These are phyloP conservation scores for Diaporthe australafricana DNA, from an alignment of 2,329 filamentous ascomycete genomes.

Conservation along the genomic window DNA sequence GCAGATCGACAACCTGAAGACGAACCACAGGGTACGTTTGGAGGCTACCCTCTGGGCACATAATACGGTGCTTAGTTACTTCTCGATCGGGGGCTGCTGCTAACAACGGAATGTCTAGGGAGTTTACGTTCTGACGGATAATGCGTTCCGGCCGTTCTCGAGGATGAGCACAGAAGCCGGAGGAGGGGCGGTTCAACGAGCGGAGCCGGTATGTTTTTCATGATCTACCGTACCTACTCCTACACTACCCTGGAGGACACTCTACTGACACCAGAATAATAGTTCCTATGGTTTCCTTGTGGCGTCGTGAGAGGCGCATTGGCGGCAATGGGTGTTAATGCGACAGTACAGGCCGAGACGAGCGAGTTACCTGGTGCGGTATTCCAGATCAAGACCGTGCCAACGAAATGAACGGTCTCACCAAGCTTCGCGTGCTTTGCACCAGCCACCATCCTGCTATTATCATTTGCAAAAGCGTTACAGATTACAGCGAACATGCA, in stretches of 20 bases:
- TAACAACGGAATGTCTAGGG: constrained; percentile 64
- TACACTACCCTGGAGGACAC: constrained; percentile 9
- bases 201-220: constrained; percentile 76
- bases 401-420: constrained; percentile 66
- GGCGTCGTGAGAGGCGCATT: constrained; percentile 93
- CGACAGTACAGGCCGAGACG: constrained; percentile 91
- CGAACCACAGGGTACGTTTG: constrained; percentile 82
- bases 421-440: not conserved
- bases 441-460: not conserved
- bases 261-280: not conserved
- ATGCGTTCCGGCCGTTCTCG: constrained; percentile 86
- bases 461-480: not conserved
- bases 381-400: constrained; percentile 93
- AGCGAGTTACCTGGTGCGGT: constrained; percentile 87
- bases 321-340: constrained; percentile 89
- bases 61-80: not conserved
- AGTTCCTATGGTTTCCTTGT: constrained; percentile 97
- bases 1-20: constrained; percentile 98
- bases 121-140: constrained; percentile 96
- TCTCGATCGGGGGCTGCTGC: constrained; percentile 8
- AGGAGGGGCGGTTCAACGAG: constrained; percentile 77
- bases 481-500: constrained; percentile 15
- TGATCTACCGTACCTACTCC: not conserved
- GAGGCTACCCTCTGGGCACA: constrained; percentile 38
- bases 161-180: constrained; percentile 88